A percentile compares a stretch with the other conserved stretches of the same genome.
Evolutionary conservation across 23 red algal genomes (phyloP).

Genomic region (Gracilaria caudata): DNA sequence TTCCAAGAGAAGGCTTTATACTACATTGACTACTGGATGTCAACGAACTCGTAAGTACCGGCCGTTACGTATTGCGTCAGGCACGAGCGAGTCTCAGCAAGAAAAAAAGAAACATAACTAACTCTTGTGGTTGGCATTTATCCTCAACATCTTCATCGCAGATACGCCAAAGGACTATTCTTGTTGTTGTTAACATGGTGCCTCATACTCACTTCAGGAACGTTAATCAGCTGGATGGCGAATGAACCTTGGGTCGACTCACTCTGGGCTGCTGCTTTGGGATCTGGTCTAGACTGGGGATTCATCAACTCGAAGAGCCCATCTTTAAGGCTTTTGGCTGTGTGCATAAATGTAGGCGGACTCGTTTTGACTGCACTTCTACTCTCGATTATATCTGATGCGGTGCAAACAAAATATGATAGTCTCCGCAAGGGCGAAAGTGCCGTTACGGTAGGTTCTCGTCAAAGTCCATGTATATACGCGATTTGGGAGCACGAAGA

Average conservation of each 20-base stretch:
- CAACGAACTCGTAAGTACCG: constrained; percentile 69
- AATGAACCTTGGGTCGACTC: constrained; percentile 69
- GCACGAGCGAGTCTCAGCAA: not conserved
- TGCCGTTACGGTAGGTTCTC: constrained; percentile 47
- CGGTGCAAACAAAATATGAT: constrained; percentile 71
- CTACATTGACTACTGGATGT: constrained; percentile 70
- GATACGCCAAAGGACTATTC: constrained; percentile 65
- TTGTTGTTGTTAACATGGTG: constrained; percentile 57
- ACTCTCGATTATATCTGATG: constrained; percentile 68
- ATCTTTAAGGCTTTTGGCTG: constrained; percentile 45
- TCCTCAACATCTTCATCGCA: not conserved
- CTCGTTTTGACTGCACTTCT: constrained; percentile 63
- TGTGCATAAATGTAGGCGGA: constrained; percentile 65
- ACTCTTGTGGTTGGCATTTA: not conserved
- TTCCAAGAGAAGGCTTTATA: constrained; percentile 56
- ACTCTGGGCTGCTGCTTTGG: constrained; percentile 63
- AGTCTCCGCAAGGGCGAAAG: constrained; percentile 67
- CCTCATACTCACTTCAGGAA: constrained; percentile 61
- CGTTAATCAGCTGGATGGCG: constrained; percentile 70
- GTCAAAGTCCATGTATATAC: not conserved
- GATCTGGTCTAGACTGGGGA: constrained; percentile 71
- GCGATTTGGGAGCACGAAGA: not conserved
- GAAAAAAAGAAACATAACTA: not conserved
- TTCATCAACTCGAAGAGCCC: constrained; percentile 67
- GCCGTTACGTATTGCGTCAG: not conserved